These are phyloP conservation scores for Sarocladium kiliense DNA, from an alignment of 2,329 filamentous ascomycete species.

Conservation along the genomic window DNA sequence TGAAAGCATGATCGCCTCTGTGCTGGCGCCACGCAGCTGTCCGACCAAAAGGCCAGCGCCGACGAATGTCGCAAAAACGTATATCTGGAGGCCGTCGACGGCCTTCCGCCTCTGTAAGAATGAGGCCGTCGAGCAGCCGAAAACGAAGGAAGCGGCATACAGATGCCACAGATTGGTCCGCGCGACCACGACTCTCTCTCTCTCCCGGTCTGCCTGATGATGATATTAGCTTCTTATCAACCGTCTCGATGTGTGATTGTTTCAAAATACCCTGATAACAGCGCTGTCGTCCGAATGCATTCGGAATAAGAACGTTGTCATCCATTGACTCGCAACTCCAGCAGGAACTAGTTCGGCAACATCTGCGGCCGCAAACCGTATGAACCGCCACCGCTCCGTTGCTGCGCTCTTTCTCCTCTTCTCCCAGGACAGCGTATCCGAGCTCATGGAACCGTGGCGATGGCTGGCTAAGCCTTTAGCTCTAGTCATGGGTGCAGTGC, in stretches of 20 bases:
- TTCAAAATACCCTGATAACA: not conserved
- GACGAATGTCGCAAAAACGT: conserved; percentile 6
- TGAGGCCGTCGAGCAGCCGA: conserved; percentile 1
- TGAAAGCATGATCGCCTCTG: conserved; percentile 1
- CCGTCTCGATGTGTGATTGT: not conserved
- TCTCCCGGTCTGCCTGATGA: not conserved
- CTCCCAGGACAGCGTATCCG: not conserved
- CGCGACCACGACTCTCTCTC: not conserved
- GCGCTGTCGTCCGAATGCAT: not conserved
- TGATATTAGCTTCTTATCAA: not conserved
- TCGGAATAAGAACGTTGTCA: not conserved
- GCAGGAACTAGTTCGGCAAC: not conserved
- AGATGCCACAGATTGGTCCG: not conserved
- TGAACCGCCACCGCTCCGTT: not conserved
- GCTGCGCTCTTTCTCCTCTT: not conserved
- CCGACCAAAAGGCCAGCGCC: conserved; percentile 2
- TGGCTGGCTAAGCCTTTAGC: not conserved
- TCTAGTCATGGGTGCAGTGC: not conserved
- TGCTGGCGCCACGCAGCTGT: conserved; percentile 1
- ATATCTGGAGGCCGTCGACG: not conserved
- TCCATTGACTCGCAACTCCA: conserved; percentile 5
- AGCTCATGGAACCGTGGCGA: not conserved
- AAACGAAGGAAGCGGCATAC: not conserved
- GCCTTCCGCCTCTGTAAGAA: conserved; percentile 4
- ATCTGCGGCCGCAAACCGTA: not conserved